phyloP scores from a whole-genome alignment of 495 filamentous ascomycete genomes.

The Penicillium verhagenii region DNA sequence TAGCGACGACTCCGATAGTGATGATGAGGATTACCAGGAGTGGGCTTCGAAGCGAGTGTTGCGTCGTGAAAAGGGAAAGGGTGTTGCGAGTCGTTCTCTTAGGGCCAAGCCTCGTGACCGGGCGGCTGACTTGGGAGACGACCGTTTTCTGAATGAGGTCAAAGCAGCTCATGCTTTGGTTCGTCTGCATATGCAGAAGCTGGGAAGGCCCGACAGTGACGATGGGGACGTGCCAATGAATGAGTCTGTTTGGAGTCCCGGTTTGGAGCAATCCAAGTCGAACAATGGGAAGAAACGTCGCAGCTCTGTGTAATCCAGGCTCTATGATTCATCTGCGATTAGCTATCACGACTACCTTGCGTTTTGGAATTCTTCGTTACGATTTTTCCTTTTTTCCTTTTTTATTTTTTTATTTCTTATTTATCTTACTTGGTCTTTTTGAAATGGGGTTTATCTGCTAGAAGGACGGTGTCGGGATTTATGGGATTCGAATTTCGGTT shows the following conservation, averaged over 20 bases:
- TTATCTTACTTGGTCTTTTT: neutral
- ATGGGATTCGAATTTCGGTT: neutral
- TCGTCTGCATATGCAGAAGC: conserved; percentile 51
- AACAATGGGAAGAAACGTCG: conserved; percentile 18
- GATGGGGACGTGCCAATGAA: conserved; percentile 8
- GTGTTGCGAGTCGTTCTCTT: conserved; percentile 10
- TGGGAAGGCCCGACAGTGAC: conserved; percentile 9
- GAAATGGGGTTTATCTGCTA: neutral
- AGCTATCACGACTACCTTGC: too few relatives aligned
- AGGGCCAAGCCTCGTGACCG: neutral
- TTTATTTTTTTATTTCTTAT: neutral
- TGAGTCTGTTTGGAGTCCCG: neutral
- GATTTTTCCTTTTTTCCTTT: neutral
- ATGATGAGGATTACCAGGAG: conserved; percentile 17
- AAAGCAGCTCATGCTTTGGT: conserved; percentile 58
- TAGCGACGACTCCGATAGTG: neutral
- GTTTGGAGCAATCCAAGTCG: neutral
- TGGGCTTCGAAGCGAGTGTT: neutral
- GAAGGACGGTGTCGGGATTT: neutral
- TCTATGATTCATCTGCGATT: neutral
- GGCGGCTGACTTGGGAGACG: neutral
- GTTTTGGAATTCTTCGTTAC: too few relatives aligned
- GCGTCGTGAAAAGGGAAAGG: neutral
- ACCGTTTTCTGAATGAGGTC: conserved; percentile 38
- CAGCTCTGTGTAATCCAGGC: conserved; percentile 17